Percentiles rank a stretch among this genome's conserved stretches.
Evolutionary conservation across 345 rosid genomes (phyloP).

Genomic region (Hibiscus tridactylites): DNA sequence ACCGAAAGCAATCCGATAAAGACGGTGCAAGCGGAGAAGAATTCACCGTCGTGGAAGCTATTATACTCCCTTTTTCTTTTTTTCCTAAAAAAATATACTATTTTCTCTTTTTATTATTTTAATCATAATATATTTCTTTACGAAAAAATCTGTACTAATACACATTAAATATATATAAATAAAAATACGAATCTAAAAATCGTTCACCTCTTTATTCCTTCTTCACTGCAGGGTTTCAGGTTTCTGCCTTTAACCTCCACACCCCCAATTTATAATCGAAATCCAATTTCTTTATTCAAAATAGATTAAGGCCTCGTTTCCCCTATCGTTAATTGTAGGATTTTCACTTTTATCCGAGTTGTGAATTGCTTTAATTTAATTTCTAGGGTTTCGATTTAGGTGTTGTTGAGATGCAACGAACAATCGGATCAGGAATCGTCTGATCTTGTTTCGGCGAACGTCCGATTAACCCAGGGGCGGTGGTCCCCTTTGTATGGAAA

Average conservation of each 20-base stretch:
- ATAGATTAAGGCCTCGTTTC: not conserved
- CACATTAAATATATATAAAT: too few relatives aligned
- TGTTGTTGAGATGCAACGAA: constrained; percentile 34
- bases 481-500: constrained; percentile 96
- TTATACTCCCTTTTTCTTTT: too few relatives aligned
- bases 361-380: not conserved
- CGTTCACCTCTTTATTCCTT: not conserved
- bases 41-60: too few relatives aligned
- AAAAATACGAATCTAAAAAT: too few relatives aligned
- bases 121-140: too few relatives aligned
- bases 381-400: constrained; percentile 14
- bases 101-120: too few relatives aligned
- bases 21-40: too few relatives aligned
- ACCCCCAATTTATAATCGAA: not conserved
- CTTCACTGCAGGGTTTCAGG: constrained; percentile 10
- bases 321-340: not conserved
- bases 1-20: too few relatives aligned
- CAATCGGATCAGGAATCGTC: constrained; percentile 43
- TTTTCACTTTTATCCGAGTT: not conserved
- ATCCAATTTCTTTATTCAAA: not conserved
- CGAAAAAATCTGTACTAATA: too few relatives aligned
- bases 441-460: constrained; percentile 32
- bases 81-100: too few relatives aligned
- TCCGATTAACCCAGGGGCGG: constrained; percentile 31
- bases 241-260: not conserved